A percentile compares a stretch with the other conserved stretches of the same genome.
phyloP scores from a whole-genome alignment of 78 protist genomes.

The Guillardia theta region DNA sequence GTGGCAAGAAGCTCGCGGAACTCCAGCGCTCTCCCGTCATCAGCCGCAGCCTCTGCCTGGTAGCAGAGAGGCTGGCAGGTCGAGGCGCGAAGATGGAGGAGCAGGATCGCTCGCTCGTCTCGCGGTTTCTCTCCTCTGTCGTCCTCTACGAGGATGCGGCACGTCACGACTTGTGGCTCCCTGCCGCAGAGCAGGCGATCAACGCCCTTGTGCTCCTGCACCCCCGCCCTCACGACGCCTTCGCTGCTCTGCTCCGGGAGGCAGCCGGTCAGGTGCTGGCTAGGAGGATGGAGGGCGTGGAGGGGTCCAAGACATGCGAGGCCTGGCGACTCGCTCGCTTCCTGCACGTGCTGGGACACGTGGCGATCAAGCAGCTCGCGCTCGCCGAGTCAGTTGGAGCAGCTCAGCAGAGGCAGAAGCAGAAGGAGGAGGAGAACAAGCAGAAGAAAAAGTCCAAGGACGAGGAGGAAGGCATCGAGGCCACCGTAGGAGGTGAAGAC shows the following conservation, averaged over 20 bases:
- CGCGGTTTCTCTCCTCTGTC: background rate
- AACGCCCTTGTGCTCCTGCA: background rate
- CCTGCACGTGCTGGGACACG: constrained; percentile 43
- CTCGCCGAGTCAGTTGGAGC: constrained; percentile 51
- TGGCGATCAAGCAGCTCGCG: constrained; percentile 65
- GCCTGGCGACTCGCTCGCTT: constrained; percentile 33
- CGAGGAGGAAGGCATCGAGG: constrained; percentile 2
- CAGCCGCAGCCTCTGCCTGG: background rate
- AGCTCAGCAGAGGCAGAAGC: background rate
- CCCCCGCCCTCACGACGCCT: background rate
- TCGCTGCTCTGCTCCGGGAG: background rate
- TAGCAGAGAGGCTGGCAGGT: background rate
- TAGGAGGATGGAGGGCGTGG: background rate
- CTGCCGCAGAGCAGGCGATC: background rate
- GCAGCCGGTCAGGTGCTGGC: background rate
- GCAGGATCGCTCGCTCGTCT: background rate
- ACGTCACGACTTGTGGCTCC: background rate
- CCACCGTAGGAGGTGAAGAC: constrained; percentile 55
- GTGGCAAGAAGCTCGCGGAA: background rate
- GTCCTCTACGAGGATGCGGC: background rate
- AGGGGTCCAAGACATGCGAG: constrained; percentile 11
- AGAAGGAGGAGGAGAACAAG: background rate
- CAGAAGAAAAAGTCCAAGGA: background rate
- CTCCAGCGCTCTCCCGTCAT: background rate
- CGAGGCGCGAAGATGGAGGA: background rate